These are phyloP conservation scores for Tricharina praecox DNA, from an alignment of 495 filamentous ascomycete species.

Conservation along the genomic window DNA sequence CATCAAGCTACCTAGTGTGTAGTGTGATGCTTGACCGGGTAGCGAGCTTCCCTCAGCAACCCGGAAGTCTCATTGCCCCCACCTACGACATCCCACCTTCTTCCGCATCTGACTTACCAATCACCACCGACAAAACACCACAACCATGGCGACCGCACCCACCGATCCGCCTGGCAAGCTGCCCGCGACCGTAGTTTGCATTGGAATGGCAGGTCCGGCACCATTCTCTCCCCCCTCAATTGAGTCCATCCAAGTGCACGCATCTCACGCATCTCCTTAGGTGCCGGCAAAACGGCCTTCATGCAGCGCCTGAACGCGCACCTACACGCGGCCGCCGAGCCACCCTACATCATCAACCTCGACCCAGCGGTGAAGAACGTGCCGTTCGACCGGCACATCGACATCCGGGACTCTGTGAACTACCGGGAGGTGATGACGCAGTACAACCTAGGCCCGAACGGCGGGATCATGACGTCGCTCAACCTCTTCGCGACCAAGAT, in stretches of 20 bases:
- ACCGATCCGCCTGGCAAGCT: too few relatives aligned
- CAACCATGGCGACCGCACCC: too few relatives aligned
- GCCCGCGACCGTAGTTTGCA: background rate
- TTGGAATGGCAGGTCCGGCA: too few relatives aligned
- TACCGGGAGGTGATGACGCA: conserved; percentile 99
- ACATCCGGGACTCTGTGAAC: conserved; percentile 96
- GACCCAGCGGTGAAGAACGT: conserved; percentile 86
- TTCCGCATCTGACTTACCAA: too few relatives aligned
- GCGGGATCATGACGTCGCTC: conserved; percentile 87
- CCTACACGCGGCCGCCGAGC: conserved; percentile 53
- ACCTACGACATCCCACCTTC: too few relatives aligned
- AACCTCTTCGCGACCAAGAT: conserved; percentile 97
- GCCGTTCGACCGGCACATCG: conserved; percentile 98
- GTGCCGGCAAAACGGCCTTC: conserved; percentile 41
- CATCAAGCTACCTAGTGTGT: too few relatives aligned
- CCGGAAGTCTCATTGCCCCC: too few relatives aligned
- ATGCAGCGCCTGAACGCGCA: conserved; percentile 95
- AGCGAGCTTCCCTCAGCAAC: too few relatives aligned
- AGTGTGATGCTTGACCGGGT: too few relatives aligned
- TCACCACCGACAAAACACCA: too few relatives aligned
- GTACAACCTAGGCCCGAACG: conserved; percentile 94
- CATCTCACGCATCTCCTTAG: background rate
- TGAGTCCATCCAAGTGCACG: too few relatives aligned
- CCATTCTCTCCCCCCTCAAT: too few relatives aligned
- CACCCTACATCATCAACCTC: conserved; percentile 90